Conservation (phyloP, 1,284 basidiomycete genomes). For the Ceratobasidium sp. region DNA sequence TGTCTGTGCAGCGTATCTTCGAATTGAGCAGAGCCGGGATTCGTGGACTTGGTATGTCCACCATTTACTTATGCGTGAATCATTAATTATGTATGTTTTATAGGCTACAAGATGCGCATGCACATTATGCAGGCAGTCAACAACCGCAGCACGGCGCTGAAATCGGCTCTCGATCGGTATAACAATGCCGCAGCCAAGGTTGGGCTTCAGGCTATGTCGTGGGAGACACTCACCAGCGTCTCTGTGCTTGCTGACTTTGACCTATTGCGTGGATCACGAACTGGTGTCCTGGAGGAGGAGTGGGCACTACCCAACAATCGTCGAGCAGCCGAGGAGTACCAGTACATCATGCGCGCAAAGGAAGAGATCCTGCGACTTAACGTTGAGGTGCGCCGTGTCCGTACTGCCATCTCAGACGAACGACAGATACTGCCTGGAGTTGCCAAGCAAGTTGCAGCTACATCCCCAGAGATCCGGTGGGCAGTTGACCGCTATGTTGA, state of each 20-base stretch:
- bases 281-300: neutral
- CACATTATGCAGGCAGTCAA: neutral
- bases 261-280: neutral
- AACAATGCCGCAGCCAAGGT: neutral
- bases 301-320: neutral
- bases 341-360: neutral
- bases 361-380: constrained; percentile 3
- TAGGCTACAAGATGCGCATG: constrained; percentile 9
- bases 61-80: neutral
- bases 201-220: neutral
- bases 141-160: neutral
- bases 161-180: neutral
- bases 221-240: neutral
- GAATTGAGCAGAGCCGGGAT: neutral
- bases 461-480: neutral
- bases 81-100: neutral
- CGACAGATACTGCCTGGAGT: neutral
- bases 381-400: neutral
- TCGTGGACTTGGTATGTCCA: neutral
- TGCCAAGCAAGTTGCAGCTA: neutral
- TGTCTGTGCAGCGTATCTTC: neutral
- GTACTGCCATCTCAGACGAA: constrained; percentile 1
- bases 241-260: neutral
- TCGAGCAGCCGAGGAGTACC: neutral
- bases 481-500: neutral